These are phyloP conservation scores for Eremochloa ophiuroides DNA, from an alignment of 176 grass and related monocot species.

Conservation along the genomic window DNA sequence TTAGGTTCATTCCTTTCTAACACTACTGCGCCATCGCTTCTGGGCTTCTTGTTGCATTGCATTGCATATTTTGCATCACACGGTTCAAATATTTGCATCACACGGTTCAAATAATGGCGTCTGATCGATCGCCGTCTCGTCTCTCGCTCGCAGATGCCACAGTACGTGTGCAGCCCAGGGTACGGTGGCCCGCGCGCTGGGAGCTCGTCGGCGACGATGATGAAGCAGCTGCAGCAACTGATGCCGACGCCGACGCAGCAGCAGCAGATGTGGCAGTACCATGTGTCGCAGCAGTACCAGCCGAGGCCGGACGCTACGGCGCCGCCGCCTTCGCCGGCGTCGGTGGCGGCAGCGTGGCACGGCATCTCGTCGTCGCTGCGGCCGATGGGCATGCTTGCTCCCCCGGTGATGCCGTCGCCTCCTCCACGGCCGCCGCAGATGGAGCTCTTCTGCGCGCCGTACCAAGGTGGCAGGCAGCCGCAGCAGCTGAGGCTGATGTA, in stretches of 20 bases:
- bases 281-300: conserved; percentile 38
- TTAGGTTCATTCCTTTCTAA: neutral
- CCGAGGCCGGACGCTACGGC: neutral
- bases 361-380: conserved; percentile 9
- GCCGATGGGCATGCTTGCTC: conserved; percentile 12
- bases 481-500: conserved; percentile 41
- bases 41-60: neutral
- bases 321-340: neutral
- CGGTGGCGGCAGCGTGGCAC: conserved; percentile 11
- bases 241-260: conserved; percentile 3
- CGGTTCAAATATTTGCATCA: too few species aligned
- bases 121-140: neutral
- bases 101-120: too few species aligned
- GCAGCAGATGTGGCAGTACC: conserved; percentile 46
- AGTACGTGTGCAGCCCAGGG: conserved; percentile 35
- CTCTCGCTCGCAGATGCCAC: conserved; percentile 24
- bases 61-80: neutral
- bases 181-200: conserved; percentile 11
- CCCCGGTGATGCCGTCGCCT: conserved; percentile 1
- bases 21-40: neutral
- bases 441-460: conserved; percentile 44
- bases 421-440: conserved; percentile 20
- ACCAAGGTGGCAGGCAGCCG: conserved; percentile 23
- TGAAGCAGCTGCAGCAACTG: conserved; percentile 36
- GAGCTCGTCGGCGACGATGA: conserved; percentile 1